These are phyloP conservation scores for Poa annua DNA, from an alignment of 176 grass and related monocot species.

Conservation along the genomic window DNA sequence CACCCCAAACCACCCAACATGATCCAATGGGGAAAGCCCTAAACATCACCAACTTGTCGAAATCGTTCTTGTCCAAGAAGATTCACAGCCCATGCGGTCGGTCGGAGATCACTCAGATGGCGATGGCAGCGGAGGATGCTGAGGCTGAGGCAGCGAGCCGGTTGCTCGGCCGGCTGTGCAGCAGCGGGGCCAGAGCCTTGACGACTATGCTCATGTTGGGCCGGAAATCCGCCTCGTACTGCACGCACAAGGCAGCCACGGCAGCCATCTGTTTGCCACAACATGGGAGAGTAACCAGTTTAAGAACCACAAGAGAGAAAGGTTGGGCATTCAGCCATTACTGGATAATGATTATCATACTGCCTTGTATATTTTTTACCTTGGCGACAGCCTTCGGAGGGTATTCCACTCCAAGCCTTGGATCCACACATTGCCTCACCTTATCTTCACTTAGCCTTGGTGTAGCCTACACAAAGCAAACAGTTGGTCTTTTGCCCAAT, in stretches of 20 bases:
- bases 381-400: constrained; percentile 84
- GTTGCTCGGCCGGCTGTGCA: constrained; percentile 41
- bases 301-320: constrained; percentile 4
- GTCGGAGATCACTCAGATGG: neutral
- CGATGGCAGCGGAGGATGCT: neutral
- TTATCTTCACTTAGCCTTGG: constrained; percentile 90
- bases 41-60: neutral
- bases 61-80: neutral
- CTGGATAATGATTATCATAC: neutral
- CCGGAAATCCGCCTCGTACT: constrained; percentile 81
- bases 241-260: constrained; percentile 73
- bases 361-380: constrained; percentile 38
- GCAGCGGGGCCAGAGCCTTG: constrained; percentile 65
- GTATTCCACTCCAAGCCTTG: constrained; percentile 68
- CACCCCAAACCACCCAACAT: neutral
- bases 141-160: neutral
- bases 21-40: neutral
- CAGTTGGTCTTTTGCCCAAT: neutral
- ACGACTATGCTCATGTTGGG: constrained; percentile 94
- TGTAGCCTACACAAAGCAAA: constrained; percentile 58
- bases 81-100: neutral
- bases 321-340: neutral
- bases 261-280: constrained; percentile 61
- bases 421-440: constrained; percentile 80
- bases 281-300: neutral